phyloP scores from a whole-genome alignment of 768 basidiomycete species.

The Infundibulicybe gibba region DNA sequence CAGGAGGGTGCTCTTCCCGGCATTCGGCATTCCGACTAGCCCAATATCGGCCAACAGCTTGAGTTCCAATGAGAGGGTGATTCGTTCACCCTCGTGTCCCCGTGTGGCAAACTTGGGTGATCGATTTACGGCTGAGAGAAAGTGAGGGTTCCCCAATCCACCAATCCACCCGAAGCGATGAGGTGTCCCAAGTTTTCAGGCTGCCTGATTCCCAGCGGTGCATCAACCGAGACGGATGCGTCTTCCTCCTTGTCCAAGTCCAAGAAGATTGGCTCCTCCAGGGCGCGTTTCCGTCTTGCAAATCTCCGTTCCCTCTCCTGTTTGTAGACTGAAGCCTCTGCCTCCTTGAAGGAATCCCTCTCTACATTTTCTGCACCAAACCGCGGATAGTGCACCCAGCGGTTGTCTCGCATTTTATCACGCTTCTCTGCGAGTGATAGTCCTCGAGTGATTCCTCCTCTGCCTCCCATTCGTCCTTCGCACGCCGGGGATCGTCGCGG shows the following conservation, averaged over 20 bases:
- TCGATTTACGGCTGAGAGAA: constrained; percentile 61
- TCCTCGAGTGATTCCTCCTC: constrained; percentile 56
- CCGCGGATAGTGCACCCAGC: constrained; percentile 83
- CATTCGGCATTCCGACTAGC: constrained; percentile 94
- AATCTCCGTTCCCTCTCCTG: constrained; percentile 60
- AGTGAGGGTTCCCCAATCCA: constrained; percentile 89
- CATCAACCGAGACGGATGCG: constrained; percentile 42
- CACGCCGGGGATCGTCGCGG: constrained; percentile 60
- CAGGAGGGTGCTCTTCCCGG: constrained; percentile 88
- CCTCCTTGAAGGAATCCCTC: constrained; percentile 66
- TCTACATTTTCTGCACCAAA: constrained; percentile 58
- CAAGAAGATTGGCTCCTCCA: constrained; percentile 43
- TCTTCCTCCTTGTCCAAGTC: constrained; percentile 58
- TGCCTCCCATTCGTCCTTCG: constrained; percentile 68
- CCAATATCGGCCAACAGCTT: constrained; percentile 95
- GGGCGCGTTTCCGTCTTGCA: constrained; percentile 37
- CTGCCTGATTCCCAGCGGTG: constrained; percentile 60
- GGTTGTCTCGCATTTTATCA: constrained; percentile 55
- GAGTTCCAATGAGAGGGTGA: constrained; percentile 86
- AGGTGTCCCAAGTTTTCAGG: constrained; percentile 57
- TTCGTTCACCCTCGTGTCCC: constrained; percentile 69
- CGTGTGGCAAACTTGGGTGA: constrained; percentile 86
- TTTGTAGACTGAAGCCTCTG: constrained; percentile 55
- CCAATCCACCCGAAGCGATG: constrained; percentile 71
- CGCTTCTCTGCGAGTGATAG: constrained; percentile 45